Conservation (phyloP, 768 basidiomycete species). For the Suillus bovinus region DNA sequence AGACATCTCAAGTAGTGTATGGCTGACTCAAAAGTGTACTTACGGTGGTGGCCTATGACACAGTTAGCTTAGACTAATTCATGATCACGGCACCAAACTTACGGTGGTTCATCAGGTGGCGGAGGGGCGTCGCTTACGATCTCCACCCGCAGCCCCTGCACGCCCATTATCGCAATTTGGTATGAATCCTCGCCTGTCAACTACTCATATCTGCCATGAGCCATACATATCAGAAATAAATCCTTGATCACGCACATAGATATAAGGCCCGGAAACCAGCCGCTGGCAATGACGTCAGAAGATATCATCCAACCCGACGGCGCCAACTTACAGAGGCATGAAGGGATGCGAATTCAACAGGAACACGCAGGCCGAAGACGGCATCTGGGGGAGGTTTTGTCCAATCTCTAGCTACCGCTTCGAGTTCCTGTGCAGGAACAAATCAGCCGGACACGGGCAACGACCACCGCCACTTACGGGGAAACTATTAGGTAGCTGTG, state of each 20-base stretch:
- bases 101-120: conserved; percentile 84
- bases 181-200: conserved; percentile 85
- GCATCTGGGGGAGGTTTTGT: conserved; percentile 83
- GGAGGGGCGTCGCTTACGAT: conserved; percentile 85
- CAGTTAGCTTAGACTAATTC: conserved; percentile 14
- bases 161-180: conserved; percentile 84
- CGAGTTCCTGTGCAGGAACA: conserved; percentile 61
- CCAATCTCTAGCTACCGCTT: conserved; percentile 81
- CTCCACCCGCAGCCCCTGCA: conserved; percentile 81
- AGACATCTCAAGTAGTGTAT: conserved; percentile 12
- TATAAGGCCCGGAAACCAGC: conserved; percentile 78
- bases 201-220: conserved; percentile 40
- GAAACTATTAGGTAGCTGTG: conserved; percentile 68
- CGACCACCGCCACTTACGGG: conserved; percentile 43
- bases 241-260: conserved; percentile 61
- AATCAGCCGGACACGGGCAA: conserved; percentile 5
- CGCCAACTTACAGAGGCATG: conserved; percentile 69
- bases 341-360: conserved; percentile 84
- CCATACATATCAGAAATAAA: conserved; percentile 16
- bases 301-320: conserved; percentile 15
- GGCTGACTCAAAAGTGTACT: conserved; percentile 26
- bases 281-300: conserved; percentile 49
- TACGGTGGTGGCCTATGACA: conserved; percentile 49
- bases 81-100: conserved; percentile 33
- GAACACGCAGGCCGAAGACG: conserved; percentile 73